phyloP scores from a whole-genome alignment of 768 basidiomycete genomes.

The Auriscalpium orientale region DNA sequence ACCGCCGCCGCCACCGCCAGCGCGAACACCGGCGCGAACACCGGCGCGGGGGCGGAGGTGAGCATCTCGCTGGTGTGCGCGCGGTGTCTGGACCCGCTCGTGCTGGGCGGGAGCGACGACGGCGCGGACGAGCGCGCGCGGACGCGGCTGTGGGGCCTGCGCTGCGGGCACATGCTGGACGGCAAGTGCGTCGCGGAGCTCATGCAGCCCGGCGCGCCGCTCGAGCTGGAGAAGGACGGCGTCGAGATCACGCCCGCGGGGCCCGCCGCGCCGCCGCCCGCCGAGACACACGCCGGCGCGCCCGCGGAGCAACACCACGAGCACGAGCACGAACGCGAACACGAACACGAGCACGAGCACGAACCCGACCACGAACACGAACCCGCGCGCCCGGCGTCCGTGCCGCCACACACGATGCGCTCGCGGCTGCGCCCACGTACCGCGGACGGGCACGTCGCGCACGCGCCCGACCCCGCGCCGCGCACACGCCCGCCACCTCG shows the following conservation, averaged over 20 bases:
- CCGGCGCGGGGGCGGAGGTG: conserved; percentile 22
- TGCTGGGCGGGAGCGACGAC: conserved; percentile 41
- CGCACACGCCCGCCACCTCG: neutral
- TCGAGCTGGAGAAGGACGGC: neutral
- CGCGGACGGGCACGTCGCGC: conserved; percentile 1
- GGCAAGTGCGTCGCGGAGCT: conserved; percentile 63
- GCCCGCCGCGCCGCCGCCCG: neutral
- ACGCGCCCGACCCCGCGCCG: neutral
- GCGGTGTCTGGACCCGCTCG: conserved; percentile 54
- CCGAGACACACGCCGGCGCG: neutral
- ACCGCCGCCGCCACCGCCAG: conserved; percentile 20
- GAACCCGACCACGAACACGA: neutral
- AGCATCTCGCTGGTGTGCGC: conserved; percentile 56
- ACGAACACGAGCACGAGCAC: neutral
- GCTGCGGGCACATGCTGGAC: conserved; percentile 75
- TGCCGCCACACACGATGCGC: conserved; percentile 3
- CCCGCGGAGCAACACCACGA: neutral
- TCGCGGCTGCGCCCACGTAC: conserved; percentile 14
- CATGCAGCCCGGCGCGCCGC: conserved; percentile 34
- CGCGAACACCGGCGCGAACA: no score
- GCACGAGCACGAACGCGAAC: neutral
- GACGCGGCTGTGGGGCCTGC: conserved; percentile 58
- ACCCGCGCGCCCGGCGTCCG: neutral
- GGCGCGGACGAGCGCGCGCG: conserved; percentile 32
- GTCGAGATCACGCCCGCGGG: neutral